Conservation (phyloP, 352 stramenopile genomes). For the Phytophthora megakarya region DNA sequence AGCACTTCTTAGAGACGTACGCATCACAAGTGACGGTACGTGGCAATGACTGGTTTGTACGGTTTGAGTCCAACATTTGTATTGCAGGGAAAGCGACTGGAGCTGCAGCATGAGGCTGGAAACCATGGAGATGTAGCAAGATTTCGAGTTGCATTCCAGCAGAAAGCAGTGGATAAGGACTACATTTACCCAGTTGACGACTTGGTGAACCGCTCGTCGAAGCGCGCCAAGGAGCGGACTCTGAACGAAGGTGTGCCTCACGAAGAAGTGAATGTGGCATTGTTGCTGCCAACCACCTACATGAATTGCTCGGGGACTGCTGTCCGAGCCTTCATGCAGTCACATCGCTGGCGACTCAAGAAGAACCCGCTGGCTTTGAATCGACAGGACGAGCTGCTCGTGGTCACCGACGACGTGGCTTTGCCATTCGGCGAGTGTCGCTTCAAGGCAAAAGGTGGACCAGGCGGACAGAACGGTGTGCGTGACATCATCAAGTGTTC, state of each 20-base stretch:
- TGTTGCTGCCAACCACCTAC: slow-evolving; percentile 79
- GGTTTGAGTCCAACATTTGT: neutral
- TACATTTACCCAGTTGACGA: slow-evolving; percentile 64
- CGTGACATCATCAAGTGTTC: slow-evolving; percentile 87
- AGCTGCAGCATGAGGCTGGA: slow-evolving; percentile 56
- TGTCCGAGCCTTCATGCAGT: slow-evolving; percentile 81
- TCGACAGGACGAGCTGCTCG: slow-evolving; percentile 84
- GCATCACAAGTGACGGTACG: slow-evolving; percentile 62
- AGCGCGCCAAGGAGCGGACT: slow-evolving; percentile 78
- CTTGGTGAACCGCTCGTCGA: slow-evolving; percentile 76
- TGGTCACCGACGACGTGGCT: slow-evolving; percentile 81
- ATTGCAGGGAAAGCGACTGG: slow-evolving; percentile 47
- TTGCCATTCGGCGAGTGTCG: slow-evolving; percentile 82
- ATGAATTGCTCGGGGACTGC: slow-evolving; percentile 87
- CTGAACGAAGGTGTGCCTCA: slow-evolving; percentile 76
- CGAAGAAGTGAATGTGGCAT: slow-evolving; percentile 70
- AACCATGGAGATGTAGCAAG: slow-evolving; percentile 72
- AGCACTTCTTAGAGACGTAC: slow-evolving; percentile 76
- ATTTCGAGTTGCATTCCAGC: slow-evolving; percentile 68
- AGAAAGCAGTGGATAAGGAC: slow-evolving; percentile 43
- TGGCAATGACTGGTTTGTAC: neutral
- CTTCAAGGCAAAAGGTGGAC: slow-evolving; percentile 80
- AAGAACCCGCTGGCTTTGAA: slow-evolving; percentile 81
- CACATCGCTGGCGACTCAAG: slow-evolving; percentile 83
- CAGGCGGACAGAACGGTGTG: slow-evolving; percentile 83